Evolutionary conservation across 2,329 filamentous ascomycete genomes (phyloP), one percentile per base, ranked within the genome.

Genomic region (Tolypocladium paradoxum): DNA sequence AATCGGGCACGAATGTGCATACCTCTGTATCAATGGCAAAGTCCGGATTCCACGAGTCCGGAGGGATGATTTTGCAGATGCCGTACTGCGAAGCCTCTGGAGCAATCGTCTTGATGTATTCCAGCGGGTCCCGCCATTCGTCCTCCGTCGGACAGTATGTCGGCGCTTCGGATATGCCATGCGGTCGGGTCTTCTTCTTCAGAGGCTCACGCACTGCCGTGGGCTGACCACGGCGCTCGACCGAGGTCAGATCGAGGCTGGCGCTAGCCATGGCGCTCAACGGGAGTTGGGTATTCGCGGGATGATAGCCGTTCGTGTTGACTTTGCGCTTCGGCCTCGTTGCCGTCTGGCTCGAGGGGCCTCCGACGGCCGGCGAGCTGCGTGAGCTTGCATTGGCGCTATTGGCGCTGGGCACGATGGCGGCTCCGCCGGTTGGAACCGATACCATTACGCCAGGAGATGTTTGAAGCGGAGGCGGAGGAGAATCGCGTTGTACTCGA

Each of bases 1-100:
- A 27, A 47, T 33, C 29, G 53, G 53, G 62, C 51, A 57, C 55
- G n/a, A 65, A 60, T 37, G 53, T 33, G 38, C 51, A 38, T 55
- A 96, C 92, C 83, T 96, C 90, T 24, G 92, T 97, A 66, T 99
- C 90, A 64, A 99, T 95, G 45, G 91, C 91, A 68, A 99, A 97
- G 18, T 90, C 79, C 8, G 93, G 93, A 64, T 95, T 92, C 93
- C 93, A 99, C 35, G 79, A 84, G 57, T 93, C 89, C 0, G 93
- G 93, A 6, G 93, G 93, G 53, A 99, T 88, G 57, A 99, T 89
- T 71, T 96, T 96, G 78, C 90, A 91, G 52, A 99, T 88, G 50
- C 93, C 93, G 70, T 88, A 97, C 62, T 91, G 83, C 59, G 79
- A 82, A 27, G 89, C 93, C 67, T 96, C 90, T 1, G 89, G 84